Base-by-base conservation (phyloP, 2,329 filamentous ascomycete species). In the Nothophaeocryptopus gaeumannii region DNA sequence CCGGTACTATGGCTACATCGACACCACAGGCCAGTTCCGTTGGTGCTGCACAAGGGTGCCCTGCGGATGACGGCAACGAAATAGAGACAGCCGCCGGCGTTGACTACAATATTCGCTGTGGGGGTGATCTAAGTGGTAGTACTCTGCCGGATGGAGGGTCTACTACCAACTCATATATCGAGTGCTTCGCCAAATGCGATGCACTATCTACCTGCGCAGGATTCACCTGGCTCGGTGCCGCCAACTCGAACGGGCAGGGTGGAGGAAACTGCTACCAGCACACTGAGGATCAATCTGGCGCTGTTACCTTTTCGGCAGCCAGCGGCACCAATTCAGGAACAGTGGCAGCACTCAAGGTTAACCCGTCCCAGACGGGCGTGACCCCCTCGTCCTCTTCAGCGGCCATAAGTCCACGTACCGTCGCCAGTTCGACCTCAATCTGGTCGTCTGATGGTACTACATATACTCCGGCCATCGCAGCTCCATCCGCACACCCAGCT, bases 41-140 rank as follows among this genome's bases (percentile, higher is more conserved):
- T 26, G 20, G 20, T 7, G 20, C 32, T 33, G 34, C 13, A 26
- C 52, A 34, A 16, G 53, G 36, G 5, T 10, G 14, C 36, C 36
- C 9, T 9, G 13, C 36, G 20, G 36, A 26, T 26, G 46, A 54
- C 44, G 57, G 56, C 3, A 33, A 43, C 8, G 50, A 32, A 13
- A 56, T 58, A 54, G 42, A 39, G 8, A 46, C 63, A 16, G 55
- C 52, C 8, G 62, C 63, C 5, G 62, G 61, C 5, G 51, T 26
- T 7, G 20, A 26, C 20, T 26, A 26, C 20, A 26, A 26, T 7
- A 26, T 26, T 26, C 20, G 20, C 15, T 39, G 12, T 20, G 38
- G 38, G n/a, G 14, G 15, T n/a, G 38, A 39, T 26, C 13, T 39
- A 4, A 12, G 14, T n/a, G 29, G 20, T 26, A 15, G 20, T 20